Percentiles rank a stretch among this genome's conserved stretches.
phyloP scores from a whole-genome alignment of 345 rosid species.

The Trapa bicornis region DNA sequence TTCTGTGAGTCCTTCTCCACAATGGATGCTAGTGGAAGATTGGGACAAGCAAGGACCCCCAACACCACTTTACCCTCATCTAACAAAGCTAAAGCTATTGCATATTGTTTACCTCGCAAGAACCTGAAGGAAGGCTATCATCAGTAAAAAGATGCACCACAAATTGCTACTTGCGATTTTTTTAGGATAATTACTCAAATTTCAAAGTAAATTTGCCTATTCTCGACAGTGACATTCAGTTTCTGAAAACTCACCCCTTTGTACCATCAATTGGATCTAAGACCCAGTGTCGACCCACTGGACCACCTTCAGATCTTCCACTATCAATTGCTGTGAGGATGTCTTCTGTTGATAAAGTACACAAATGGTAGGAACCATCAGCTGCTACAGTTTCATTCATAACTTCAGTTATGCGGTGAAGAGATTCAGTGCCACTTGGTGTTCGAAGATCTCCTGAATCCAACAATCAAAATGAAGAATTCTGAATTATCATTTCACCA shows the following conservation, averaged over 20 bases:
- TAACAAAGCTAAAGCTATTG: conserved; percentile 78
- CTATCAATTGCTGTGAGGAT: conserved; percentile 61
- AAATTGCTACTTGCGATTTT: too few species aligned
- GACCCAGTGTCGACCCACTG: conserved; percentile 88
- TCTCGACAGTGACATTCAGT: background rate
- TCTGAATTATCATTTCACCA: conserved; percentile 1
- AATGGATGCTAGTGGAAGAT: conserved; percentile 63
- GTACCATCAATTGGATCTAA: conserved; percentile 98
- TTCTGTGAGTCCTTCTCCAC: conserved; percentile 18
- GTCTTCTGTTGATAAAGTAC: conserved; percentile 48
- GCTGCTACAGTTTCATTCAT: conserved; percentile 66
- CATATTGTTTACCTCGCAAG: conserved; percentile 85
- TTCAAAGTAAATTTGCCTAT: too few species aligned
- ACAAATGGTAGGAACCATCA: conserved; percentile 38
- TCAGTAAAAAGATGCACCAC: background rate
- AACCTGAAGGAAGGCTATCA: conserved; percentile 29
- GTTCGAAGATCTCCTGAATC: conserved; percentile 69
- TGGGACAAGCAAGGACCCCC: conserved; percentile 93
- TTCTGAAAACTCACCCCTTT: conserved; percentile 53
- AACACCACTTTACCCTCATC: conserved; percentile 85
- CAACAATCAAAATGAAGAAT: conserved; percentile 14
- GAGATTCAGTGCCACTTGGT: conserved; percentile 46
- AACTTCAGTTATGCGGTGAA: conserved; percentile 61
- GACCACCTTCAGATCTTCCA: conserved; percentile 87
- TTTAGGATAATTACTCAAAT: too few species aligned